Conservation (phyloP, 768 basidiomycete species). For the Hericium erinaceus region DNA sequence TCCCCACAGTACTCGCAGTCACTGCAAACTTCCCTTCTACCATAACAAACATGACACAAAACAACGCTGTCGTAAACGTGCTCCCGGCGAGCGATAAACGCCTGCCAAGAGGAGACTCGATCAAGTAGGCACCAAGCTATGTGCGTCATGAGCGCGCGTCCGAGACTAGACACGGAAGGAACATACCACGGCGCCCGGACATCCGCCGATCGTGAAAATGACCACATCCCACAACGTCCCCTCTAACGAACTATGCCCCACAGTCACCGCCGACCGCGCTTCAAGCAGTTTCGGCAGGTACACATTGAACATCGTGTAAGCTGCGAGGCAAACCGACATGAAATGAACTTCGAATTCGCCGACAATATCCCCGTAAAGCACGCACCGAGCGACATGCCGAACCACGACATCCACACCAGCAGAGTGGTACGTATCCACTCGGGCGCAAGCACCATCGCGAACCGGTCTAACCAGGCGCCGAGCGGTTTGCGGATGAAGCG, state of each 20-base stretch:
- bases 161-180: background rate
- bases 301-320: constrained; percentile 90
- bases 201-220: constrained; percentile 76
- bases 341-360: constrained; percentile 1
- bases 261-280: constrained; percentile 27
- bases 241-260: constrained; percentile 37
- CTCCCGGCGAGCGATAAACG: constrained; percentile 65
- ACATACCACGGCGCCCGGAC: constrained; percentile 68
- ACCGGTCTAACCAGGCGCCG: constrained; percentile 59
- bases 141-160: background rate
- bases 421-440: constrained; percentile 73
- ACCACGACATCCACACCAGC: constrained; percentile 76
- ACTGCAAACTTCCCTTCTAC: constrained; percentile 50
- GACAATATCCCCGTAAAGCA: background rate
- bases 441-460: constrained; percentile 61
- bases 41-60: constrained; percentile 60
- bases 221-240: constrained; percentile 79
- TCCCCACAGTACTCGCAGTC: constrained; percentile 61
- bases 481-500: constrained; percentile 48
- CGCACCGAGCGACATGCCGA: constrained; percentile 66
- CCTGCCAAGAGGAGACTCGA: constrained; percentile 62
- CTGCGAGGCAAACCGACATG: constrained; percentile 25
- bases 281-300: constrained; percentile 84
- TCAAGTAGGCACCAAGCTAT: constrained; percentile 79
- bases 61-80: constrained; percentile 67